Conservation (phyloP, 345 rosid species). For the Euphorbia tirucalli region DNA sequence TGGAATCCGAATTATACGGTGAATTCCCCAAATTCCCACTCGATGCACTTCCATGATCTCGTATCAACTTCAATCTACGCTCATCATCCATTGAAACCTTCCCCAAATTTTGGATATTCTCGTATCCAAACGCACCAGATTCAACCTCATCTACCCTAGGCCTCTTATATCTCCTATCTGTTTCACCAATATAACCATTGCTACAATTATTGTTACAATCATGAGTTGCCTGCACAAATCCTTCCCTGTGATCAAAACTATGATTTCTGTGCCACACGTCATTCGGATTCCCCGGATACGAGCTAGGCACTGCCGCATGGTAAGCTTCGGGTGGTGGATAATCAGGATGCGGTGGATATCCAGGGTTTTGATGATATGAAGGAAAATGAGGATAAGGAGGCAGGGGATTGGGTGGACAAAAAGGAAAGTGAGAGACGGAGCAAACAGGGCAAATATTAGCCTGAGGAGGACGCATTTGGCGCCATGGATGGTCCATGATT, state of each 20-base stretch:
- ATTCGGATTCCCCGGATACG: constrained; percentile 7
- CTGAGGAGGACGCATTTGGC: constrained; percentile 44
- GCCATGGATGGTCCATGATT: constrained; percentile 56
- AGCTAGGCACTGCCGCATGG: constrained; percentile 23
- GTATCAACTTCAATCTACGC: constrained; percentile 78
- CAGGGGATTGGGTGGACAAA: constrained; percentile 38
- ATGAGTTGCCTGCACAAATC: constrained; percentile 13
- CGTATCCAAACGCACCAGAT: constrained; percentile 16
- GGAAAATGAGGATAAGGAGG: constrained; percentile 33
- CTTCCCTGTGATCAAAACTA: constrained; percentile 19
- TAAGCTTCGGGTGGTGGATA: constrained; percentile 44
- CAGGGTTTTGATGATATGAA: constrained; percentile 38
- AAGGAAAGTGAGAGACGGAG: constrained; percentile 66
- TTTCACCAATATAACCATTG: constrained; percentile 34
- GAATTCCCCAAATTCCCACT: background rate
- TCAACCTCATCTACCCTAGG: constrained; percentile 50
- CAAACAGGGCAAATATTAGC: constrained; percentile 59
- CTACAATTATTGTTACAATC: constrained; percentile 14
- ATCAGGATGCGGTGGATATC: constrained; percentile 37
- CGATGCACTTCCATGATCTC: constrained; percentile 62
- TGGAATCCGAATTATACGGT: background rate
- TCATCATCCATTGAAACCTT: constrained; percentile 46
- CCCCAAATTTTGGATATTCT: constrained; percentile 19
- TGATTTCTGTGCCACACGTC: constrained; percentile 42
- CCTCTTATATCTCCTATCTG: constrained; percentile 64